A percentile compares a stretch with the other conserved stretches of the same genome.
phyloP scores from a whole-genome alignment of 2,329 filamentous ascomycete genomes.

The Xylariaceae sp. region DNA sequence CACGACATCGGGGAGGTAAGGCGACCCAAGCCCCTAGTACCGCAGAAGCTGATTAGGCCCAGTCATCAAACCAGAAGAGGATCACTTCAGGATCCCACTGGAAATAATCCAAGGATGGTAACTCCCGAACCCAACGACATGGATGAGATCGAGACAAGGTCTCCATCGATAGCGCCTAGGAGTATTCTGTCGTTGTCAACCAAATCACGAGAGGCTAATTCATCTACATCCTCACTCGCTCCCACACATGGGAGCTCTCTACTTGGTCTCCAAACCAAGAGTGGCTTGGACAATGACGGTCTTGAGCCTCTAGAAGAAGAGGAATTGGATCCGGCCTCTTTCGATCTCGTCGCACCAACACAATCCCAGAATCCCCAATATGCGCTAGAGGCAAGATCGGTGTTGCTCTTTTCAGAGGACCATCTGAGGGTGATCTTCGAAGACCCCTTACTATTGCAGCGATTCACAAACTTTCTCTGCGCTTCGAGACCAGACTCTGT shows the following conservation, averaged over 20 bases:
- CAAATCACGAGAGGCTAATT: conserved; percentile 21
- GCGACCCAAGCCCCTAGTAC: too few species aligned
- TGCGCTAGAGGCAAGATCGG: conserved; percentile 60
- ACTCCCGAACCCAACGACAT: conserved; percentile 10
- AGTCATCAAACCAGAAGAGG: too few species aligned
- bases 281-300: conserved; percentile 22
- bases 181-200: conserved; percentile 25
- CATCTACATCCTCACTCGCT: conserved; percentile 22
- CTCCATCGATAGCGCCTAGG: conserved; percentile 20
- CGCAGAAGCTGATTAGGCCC: too few species aligned
- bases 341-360: conserved; percentile 40
- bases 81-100: too few species aligned
- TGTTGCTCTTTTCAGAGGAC: conserved; percentile 60
- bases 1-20: conserved; percentile 6
- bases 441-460: conserved; percentile 57
- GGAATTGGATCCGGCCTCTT: conserved; percentile 34
- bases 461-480: conserved; percentile 65
- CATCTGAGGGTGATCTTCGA: conserved; percentile 64
- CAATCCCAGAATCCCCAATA: conserved; percentile 34
- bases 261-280: conserved; percentile 22
- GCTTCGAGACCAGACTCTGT: conserved; percentile 57
- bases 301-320: conserved; percentile 33
- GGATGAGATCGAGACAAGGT: conserved; percentile 15
- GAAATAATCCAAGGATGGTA: not conserved
- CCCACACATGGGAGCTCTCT: conserved; percentile 11